Evolutionary conservation across 768 basidiomycete species (phyloP), one percentile per base, ranked within the genome.

Genomic region (Ramaria rubella): DNA sequence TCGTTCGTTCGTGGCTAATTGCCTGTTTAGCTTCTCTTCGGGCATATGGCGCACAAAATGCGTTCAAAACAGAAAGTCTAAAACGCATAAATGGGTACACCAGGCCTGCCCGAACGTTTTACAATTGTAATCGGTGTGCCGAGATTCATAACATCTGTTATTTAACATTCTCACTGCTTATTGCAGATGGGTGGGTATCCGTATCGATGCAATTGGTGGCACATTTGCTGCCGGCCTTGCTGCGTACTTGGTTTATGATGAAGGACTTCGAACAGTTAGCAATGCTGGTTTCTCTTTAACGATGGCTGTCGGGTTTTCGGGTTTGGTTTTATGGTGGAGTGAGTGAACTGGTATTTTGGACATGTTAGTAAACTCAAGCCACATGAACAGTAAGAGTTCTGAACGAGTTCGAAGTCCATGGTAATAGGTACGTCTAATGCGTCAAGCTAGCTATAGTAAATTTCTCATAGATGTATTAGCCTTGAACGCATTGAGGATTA

Each of bases 121-220:
- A 80, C 56, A 78, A 79, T 61, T 67, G 80, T n/a, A 79, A 79
- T 57, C 68, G 78, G 75, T 70, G 49, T 30, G 65, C 58, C 12
- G 2, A 9, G 5, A 2, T 19, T 29, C 36, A 14, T 45, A 9
- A 7, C 12, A 9, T 26, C 23, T 26, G 26, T 48, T 26, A 17
- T 24, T 48, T 24, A 48, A 42, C 23, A 2, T 6, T 42, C 23
- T 42, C 6, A 19, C 2, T 6, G 6, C n/a, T n/a, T n/a, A n/a
- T 29, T 43, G 19, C 50, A 74, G 78, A 51, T 81, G 79, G 80
- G 65, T 79, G 42, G 71, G 68, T 55, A 66, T 77, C 43, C 73
- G 78, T 57, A 73, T 90, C 36, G 88, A 91, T 64, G 65, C 75
- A 34, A 68, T 87, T 4, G 83, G 82, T 1, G 76, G 73, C 3